Conservation (phyloP, 495 filamentous ascomycete species). For the Immersiella caudata region DNA sequence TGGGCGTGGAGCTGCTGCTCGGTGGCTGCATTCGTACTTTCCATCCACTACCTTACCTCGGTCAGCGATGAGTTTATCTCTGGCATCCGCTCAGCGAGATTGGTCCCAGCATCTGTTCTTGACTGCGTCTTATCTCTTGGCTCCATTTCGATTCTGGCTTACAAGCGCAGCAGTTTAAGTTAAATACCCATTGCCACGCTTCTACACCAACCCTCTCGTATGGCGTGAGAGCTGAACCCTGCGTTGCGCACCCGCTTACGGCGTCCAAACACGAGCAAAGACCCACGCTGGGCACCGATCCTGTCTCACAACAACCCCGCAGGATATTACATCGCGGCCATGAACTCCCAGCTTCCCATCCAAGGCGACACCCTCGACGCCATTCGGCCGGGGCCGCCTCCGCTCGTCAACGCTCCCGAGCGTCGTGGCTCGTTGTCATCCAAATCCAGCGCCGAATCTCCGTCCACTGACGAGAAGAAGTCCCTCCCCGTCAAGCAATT, state of each 20-base stretch:
- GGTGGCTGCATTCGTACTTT: neutral
- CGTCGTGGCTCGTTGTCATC: neutral
- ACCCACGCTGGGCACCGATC: neutral
- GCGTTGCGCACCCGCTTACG: neutral
- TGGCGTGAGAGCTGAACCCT: neutral
- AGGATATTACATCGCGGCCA: neutral
- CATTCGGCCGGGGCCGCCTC: conserved; percentile 10
- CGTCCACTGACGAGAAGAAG: conserved; percentile 3
- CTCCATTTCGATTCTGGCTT: neutral
- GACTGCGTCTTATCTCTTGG: neutral
- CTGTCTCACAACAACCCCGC: neutral
- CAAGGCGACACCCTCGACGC: conserved; percentile 14
- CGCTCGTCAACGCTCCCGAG: neutral
- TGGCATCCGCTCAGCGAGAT: neutral
- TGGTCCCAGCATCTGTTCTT: neutral
- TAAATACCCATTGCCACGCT: neutral
- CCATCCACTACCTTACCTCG: neutral
- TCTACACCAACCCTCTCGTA: neutral
- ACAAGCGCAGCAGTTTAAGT: neutral
- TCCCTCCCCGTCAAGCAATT: conserved; percentile 22
- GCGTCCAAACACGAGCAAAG: neutral
- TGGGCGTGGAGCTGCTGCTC: neutral
- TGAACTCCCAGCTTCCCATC: conserved; percentile 5
- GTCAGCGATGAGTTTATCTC: neutral
- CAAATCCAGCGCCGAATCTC: neutral